phyloP scores from a whole-genome alignment of 2,329 filamentous ascomycete species.

The Microascus cirrosus region DNA sequence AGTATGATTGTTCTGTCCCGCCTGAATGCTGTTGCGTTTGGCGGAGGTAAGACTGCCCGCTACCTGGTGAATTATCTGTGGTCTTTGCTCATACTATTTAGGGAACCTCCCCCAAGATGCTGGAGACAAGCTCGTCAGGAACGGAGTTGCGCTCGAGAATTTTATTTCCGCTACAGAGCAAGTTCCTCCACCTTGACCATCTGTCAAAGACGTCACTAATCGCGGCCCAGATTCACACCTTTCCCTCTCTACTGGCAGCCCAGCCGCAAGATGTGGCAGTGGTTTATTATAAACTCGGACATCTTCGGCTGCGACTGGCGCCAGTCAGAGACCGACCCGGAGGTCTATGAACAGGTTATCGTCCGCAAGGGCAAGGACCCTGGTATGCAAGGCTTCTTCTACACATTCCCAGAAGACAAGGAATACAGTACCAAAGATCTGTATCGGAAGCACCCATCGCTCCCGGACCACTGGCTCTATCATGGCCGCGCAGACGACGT shows the following conservation, averaged over 20 bases:
- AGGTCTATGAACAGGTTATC: slow-evolving; percentile 21
- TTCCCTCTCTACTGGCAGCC: slow-evolving; percentile 21
- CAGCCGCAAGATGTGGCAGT: slow-evolving; percentile 26
- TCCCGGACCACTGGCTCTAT: slow-evolving; percentile 19
- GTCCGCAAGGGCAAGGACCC: slow-evolving; percentile 19
- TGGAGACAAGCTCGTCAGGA: slow-evolving; percentile 23
- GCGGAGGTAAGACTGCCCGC: slow-evolving; percentile 20
- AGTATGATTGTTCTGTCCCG: slow-evolving; percentile 18
- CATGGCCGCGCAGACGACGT: slow-evolving; percentile 24
- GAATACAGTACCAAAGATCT: slow-evolving; percentile 25
- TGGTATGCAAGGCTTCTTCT: slow-evolving; percentile 21
- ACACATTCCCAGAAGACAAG: slow-evolving; percentile 20
- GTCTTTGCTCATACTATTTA: slow-evolving; percentile 2
- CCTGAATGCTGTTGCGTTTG: slow-evolving; percentile 21
- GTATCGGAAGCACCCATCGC: slow-evolving; percentile 22
- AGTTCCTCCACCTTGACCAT: slow-evolving; percentile 6
- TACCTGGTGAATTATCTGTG: background rate
- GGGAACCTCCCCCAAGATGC: slow-evolving; percentile 24
- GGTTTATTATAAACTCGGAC: slow-evolving; percentile 28
- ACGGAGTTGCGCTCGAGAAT: slow-evolving; percentile 22
- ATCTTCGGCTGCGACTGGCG: slow-evolving; percentile 29
- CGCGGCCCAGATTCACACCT: slow-evolving; percentile 17
- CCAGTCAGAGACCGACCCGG: slow-evolving; percentile 6
- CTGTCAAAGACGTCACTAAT: background rate
- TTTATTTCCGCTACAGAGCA: slow-evolving; percentile 31